Base-by-base conservation (phyloP, 768 basidiomycete species). In the Tylopilus sp. region DNA sequence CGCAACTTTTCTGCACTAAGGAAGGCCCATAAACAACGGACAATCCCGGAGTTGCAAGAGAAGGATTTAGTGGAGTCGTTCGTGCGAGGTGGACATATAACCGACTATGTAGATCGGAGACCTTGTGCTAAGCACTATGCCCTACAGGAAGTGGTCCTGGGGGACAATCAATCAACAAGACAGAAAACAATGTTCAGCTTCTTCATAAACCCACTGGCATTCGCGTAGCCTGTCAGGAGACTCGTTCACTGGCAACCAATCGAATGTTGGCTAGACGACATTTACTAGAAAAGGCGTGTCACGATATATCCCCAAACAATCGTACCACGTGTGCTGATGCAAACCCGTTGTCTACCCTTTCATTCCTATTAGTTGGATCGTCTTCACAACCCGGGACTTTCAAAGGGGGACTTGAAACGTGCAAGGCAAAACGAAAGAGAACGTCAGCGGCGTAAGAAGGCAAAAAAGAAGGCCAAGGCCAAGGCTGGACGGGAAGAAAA, bases 151-250 rank as follows among this genome's bases (percentile, higher is more conserved):
- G 89, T 64, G 94, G 92, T 17, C 92, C 93, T 56, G 94, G 94
- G 26, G 94, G 94, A n/a, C 94, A 98, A 77, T 93, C 92, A 25
- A 86, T 96, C 67, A 96, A 98, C 77, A 98, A 97, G 75, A 92
- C 91, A 54, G 81, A 87, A 75, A 85, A 94, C 71, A 89, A 91
- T 64, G 93, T 96, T 25, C 92, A 93, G 65, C 76, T 98, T 26
- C 72, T 92, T 36, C 94, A 98, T 67, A 87, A 84, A 60, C 93
- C 94, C 3, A 92, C 90, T 19, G 90, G 92, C 6, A 77, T 95
- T 46, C 84, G 94, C 34, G 88, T 96, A 14, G 75, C 82, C 4
- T 93, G 91, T 64, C 94, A 98, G 69, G 85, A 91, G 63, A 94
- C 93, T 7, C 86, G 94, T 41, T 94, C 92, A 3, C 72, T 94